Conservation (phyloP, 805 yeast genomes). For the Starmerella vaccinii region DNA sequence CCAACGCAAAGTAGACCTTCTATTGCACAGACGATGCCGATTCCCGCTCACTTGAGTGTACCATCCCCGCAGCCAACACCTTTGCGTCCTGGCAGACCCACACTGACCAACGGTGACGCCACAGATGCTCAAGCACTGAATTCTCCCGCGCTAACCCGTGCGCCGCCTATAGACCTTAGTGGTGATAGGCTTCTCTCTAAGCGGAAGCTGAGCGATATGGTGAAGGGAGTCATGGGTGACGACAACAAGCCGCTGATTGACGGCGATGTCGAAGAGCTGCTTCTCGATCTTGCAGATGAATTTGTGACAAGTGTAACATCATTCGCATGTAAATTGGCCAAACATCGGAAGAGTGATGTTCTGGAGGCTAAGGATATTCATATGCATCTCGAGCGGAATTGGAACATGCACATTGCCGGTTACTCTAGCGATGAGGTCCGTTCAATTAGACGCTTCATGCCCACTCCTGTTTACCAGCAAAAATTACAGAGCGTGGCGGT, state of each 20-base stretch:
- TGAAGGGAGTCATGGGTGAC: slow-evolving; percentile 57
- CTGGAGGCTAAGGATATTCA: slow-evolving; percentile 85
- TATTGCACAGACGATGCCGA: slow-evolving; percentile 29
- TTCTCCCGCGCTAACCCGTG: slow-evolving; percentile 57
- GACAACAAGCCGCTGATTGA: slow-evolving; percentile 85
- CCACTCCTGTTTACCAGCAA: slow-evolving; percentile 34
- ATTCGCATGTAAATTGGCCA: slow-evolving; percentile 90
- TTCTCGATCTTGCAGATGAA: slow-evolving; percentile 90
- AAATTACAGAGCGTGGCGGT: slow-evolving; percentile 33
- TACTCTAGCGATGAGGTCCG: slow-evolving; percentile 84
- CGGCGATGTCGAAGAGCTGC: slow-evolving; percentile 85
- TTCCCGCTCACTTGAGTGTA: slow-evolving; percentile 59
- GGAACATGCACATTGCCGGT: slow-evolving; percentile 94
- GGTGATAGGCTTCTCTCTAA: slow-evolving; percentile 65
- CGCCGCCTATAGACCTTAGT: slow-evolving; percentile 74
- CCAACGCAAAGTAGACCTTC: slow-evolving; percentile 6
- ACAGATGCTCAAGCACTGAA: slow-evolving; percentile 73
- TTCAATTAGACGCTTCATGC: slow-evolving; percentile 34
- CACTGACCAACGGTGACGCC: slow-evolving; percentile 36
- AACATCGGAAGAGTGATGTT: slow-evolving; percentile 80
- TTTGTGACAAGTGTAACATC: slow-evolving; percentile 83
- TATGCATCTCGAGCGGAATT: slow-evolving; percentile 78
- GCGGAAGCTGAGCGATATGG: slow-evolving; percentile 78
- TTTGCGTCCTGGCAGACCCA: slow-evolving; percentile 64
- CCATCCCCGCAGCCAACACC: slow-evolving; percentile 56